Evolutionary conservation across 2,329 filamentous ascomycete species (phyloP).

Genomic region (Tolypocladium album): DNA sequence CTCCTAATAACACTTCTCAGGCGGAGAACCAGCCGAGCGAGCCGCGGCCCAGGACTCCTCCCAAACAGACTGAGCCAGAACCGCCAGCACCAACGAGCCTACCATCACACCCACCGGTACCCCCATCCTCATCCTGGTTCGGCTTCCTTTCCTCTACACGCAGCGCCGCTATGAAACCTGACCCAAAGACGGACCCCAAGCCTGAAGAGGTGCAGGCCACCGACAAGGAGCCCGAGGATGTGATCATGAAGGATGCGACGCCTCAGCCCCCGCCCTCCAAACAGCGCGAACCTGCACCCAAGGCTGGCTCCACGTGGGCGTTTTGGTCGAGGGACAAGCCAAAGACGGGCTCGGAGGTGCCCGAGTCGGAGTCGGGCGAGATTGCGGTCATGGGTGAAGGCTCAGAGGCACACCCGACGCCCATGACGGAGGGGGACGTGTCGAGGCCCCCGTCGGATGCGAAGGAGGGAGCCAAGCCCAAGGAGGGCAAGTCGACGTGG

Average conservation of each 20-base stretch:
- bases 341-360: conserved; percentile 19
- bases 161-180: conserved; percentile 4
- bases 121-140: conserved; percentile 26
- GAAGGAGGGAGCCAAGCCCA: conserved; percentile 15
- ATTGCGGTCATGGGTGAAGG: conserved; percentile 47
- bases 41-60: conserved; percentile 11
- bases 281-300: conserved; percentile 25
- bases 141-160: conserved; percentile 24
- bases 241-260: conserved; percentile 32
- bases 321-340: conserved; percentile 62
- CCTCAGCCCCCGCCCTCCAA: conserved; percentile 17
- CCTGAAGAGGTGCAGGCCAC: not conserved
- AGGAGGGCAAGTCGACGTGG: conserved; percentile 24
- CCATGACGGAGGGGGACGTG: conserved; percentile 32
- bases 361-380: conserved; percentile 32
- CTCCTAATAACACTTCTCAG: not conserved
- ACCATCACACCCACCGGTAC: conserved; percentile 6
- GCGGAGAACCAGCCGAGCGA: conserved; percentile 6
- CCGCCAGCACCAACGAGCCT: conserved; percentile 4
- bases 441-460: conserved; percentile 20
- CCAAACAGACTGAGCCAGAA: conserved; percentile 9
- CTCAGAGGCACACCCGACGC: conserved; percentile 43
- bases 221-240: conserved; percentile 18
- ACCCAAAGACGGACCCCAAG: not conserved
- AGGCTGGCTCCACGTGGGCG: conserved; percentile 61